Base-by-base conservation (phyloP, 768 basidiomycete species). In the Termitomyces eurrhizus region DNA sequence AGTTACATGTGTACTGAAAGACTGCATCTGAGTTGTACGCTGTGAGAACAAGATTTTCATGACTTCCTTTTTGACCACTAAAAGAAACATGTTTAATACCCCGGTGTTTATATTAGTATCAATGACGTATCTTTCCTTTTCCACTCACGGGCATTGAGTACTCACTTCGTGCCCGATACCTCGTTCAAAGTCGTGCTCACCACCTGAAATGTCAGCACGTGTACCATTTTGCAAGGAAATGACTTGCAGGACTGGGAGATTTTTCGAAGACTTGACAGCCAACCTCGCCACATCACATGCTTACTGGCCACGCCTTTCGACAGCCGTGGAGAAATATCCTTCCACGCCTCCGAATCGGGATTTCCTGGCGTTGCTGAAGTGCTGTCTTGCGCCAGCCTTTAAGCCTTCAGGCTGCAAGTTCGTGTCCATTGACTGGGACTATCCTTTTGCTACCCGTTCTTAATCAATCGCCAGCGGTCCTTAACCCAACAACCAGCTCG, bases 221-320 rank as follows among this genome's bases (percentile, higher is more conserved):
- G 57, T 51, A 32, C 9, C n/a, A n/a, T 35, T 32, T 58, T 41
- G 32, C 13, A 14, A 57, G 56, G 55, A 33, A 36, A 56, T 16
- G 16, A 56, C 21, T 44, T 36, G 55, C 26, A 56, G 41, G 24
- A 46, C 16, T 48, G 24, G 35, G 18, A n/a, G 16, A 35, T 5
- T 16, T 32, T 52, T 18, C 57, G 33, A 58, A 50, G 21, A 42
- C 41, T n/a, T 52, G 50, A 58, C 57, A 42, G 50, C n/a, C 42
- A 54, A 48, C 35, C 53, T 41, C 49, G 60, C 60, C 60, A 56
- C 55, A 61, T 48, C 60, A 61, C 46, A 61, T 56, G 60, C 24
- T 44, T 58, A 32, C 39, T 35, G 49, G 32, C 55, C 60, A 61
- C 49, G 55, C 37, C 41, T 51, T 56, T 46, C n/a, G 26, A 46